Evolutionary conservation across 805 yeast genomes (phyloP), one percentile per base, ranked within the genome.

Genomic region (Teunomyces kruisii): DNA sequence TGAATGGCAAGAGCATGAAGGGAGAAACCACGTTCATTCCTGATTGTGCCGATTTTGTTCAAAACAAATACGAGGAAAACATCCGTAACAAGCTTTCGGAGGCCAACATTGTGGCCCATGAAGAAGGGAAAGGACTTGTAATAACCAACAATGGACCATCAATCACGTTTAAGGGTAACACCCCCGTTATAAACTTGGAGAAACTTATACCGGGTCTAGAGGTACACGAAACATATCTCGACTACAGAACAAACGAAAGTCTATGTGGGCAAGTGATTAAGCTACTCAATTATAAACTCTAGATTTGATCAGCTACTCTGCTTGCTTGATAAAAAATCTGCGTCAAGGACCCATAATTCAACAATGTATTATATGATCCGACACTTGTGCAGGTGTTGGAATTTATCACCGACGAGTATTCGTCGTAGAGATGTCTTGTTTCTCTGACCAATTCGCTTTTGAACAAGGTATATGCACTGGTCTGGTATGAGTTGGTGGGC

Each of bases 391-490:
- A 44, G n/a, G 22, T 48, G 4, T 40, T 40, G 10, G 49, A 45
- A 22, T 41, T 40, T 15, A 48, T 12, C 8, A 43, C 39, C 13
- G 30, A 16, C 40, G 40, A 28, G 45, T 47, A 43, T 16, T 22
- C 14, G 42, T 58, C 62, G 39, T 52, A 56, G 6, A 57, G 40
- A 32, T 57, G 32, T 44, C 61, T 53, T 3, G 58, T 42, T 35
- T 59, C 62, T 40, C 60, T 44, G 10, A 56, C 49, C 16, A 58
- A 22, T 15, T 50, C 50, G 16, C 45, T 42, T 39, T 50, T 52
- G 43, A 59, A 49, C 29, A 52, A 44, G 17, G 44, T 43, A 41
- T 55, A 59, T 2, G 60, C 60, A 9, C 46, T 41, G 6, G n/a
- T 22, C 40, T 59, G 53, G 31, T 53, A 56, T 12, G 36, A 17